Evolutionary conservation across 176 grass and related monocot genomes (phyloP).

Genomic region (Aechmea fasciata): DNA sequence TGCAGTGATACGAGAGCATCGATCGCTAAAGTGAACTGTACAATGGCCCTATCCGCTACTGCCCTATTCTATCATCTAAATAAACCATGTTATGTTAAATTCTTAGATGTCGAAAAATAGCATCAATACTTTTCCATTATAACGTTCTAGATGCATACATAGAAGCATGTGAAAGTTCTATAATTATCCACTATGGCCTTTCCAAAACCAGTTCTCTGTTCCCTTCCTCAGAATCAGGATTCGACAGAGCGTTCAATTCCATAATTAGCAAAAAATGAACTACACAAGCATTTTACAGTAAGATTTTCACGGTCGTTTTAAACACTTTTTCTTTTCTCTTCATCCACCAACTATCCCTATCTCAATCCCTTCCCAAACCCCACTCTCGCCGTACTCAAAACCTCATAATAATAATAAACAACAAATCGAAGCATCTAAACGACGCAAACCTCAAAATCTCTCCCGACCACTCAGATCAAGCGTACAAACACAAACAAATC

Average conservation of each 20-base stretch:
- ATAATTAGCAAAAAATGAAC: not conserved
- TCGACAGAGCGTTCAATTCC: not conserved
- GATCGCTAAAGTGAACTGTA: too few relatives aligned
- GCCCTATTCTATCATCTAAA: too few relatives aligned
- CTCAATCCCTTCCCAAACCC: not conserved
- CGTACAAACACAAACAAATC: not conserved
- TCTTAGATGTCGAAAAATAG: too few relatives aligned
- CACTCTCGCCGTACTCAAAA: not conserved
- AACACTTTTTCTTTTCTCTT: not conserved
- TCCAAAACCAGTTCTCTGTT: not conserved
- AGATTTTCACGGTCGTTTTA: too few relatives aligned
- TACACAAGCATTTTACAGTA: not conserved
- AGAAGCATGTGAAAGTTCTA: too few relatives aligned
- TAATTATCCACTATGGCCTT: too few relatives aligned
- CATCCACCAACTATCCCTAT: not conserved
- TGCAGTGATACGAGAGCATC: too few relatives aligned
- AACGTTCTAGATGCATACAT: too few relatives aligned
- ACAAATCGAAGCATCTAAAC: not conserved
- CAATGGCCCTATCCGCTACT: too few relatives aligned
- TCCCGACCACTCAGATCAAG: not conserved
- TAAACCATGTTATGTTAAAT: too few relatives aligned
- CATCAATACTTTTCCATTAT: too few relatives aligned
- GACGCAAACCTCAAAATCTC: not conserved
- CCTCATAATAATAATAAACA: too few relatives aligned
- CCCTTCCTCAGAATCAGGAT: not conserved